phyloP scores from a whole-genome alignment of 1,284 basidiomycete genomes.

The Marasmius oreades region DNA sequence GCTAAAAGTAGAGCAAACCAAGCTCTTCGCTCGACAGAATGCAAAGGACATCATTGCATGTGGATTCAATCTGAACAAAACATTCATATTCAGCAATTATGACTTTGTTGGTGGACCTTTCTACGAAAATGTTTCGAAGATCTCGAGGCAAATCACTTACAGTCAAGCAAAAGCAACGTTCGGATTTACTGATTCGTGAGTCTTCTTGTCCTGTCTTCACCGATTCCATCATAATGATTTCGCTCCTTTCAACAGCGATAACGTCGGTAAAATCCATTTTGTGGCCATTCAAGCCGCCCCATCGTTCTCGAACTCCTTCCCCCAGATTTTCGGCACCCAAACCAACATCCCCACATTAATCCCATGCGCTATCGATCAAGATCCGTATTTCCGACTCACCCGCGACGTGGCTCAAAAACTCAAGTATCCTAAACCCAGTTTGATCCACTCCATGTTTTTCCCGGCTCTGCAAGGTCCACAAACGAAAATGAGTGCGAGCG shows the following conservation, averaged over 20 bases:
- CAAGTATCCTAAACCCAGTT: conserved; percentile 92
- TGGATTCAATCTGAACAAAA: conserved; percentile 90
- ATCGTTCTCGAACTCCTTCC: conserved; percentile 98
- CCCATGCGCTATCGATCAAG: conserved; percentile 98
- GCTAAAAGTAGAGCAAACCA: conserved; percentile 87
- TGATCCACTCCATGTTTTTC: conserved; percentile 97
- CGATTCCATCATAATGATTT: conserved; percentile 1
- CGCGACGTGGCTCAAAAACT: conserved; percentile 92
- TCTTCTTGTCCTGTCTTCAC: conserved; percentile 15
- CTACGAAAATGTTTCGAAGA: conserved; percentile 92
- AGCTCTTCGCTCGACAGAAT: conserved; percentile 82
- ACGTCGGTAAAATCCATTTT: conserved; percentile 98
- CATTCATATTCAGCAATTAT: conserved; percentile 96
- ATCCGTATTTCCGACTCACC: conserved; percentile 96
- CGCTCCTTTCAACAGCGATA: conserved; percentile 63
- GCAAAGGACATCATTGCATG: conserved; percentile 96
- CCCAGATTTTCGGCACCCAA: conserved; percentile 90
- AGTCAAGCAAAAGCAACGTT: conserved; percentile 95
- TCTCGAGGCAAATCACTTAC: conserved; percentile 90
- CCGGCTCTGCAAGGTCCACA: conserved; percentile 97
- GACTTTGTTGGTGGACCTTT: conserved; percentile 89
- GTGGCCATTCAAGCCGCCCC: conserved; percentile 96
- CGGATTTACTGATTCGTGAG: conserved; percentile 92
- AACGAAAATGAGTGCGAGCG: conserved; percentile 98
- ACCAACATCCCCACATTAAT: conserved; percentile 91